These are phyloP conservation scores for Lithospermum erythrorhizon DNA, from an alignment of 257 asterid genomes.

Conservation along the genomic window DNA sequence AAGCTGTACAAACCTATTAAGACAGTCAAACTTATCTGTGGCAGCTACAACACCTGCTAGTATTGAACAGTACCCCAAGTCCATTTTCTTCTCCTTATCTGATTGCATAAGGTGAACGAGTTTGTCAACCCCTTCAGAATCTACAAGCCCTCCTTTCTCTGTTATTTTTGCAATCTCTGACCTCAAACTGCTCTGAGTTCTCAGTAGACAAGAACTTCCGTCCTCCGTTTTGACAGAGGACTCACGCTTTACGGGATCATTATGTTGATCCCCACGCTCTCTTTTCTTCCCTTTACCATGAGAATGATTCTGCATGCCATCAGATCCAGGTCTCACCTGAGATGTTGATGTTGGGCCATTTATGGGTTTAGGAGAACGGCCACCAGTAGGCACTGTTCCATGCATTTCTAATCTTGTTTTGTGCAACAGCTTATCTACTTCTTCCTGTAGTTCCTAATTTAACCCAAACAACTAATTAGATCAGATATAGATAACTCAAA, in stretches of 20 bases:
- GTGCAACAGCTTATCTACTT: slow-evolving; percentile 30
- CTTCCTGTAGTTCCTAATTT: slow-evolving; percentile 40
- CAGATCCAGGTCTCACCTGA: slow-evolving; percentile 28
- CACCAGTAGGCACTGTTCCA: slow-evolving; percentile 28
- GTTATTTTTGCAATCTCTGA: slow-evolving; percentile 30
- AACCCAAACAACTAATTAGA: not conserved
- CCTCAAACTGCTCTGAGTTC: slow-evolving; percentile 20
- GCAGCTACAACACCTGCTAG: slow-evolving; percentile 45
- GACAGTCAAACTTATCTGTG: slow-evolving; percentile 44
- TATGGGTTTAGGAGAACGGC: slow-evolving; percentile 36
- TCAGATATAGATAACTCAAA: not conserved
- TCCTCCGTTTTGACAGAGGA: slow-evolving; percentile 25
- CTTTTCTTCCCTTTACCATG: slow-evolving; percentile 42
- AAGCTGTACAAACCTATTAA: slow-evolving; percentile 37
- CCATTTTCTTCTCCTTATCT: slow-evolving; percentile 29
- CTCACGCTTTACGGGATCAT: slow-evolving; percentile 24
- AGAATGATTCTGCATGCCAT: slow-evolving; percentile 24
- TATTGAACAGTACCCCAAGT: slow-evolving; percentile 26
- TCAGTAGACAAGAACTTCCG: slow-evolving; percentile 14
- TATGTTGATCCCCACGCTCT: slow-evolving; percentile 30
- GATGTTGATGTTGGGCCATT: slow-evolving; percentile 23
- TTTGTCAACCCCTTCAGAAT: slow-evolving; percentile 34
- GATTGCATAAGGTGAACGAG: slow-evolving; percentile 37
- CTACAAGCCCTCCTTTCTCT: slow-evolving; percentile 27
- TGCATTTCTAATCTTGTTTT: slow-evolving; percentile 38